Evolutionary conservation across 2,329 filamentous ascomycete genomes (phyloP).

Genomic region (Leptographium procerum): DNA sequence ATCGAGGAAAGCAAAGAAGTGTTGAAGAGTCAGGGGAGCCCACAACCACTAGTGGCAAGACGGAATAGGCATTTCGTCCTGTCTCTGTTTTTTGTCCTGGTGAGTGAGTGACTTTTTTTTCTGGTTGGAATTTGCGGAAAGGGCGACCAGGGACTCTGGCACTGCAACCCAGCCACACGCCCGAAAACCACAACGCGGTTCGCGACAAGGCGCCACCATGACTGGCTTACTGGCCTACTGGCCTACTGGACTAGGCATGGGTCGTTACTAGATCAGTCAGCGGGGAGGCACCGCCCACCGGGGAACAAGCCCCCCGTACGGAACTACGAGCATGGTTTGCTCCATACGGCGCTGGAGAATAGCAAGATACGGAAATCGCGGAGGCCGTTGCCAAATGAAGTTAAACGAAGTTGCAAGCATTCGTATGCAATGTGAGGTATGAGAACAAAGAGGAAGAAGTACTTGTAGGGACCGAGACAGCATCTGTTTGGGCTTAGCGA

Average conservation of each 20-base stretch:
- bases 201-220: conserved; percentile 8
- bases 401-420: too few relatives aligned
- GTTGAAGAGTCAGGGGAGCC: not conserved
- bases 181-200: conserved; percentile 9
- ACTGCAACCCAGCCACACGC: conserved; percentile 4
- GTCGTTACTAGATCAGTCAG: not conserved
- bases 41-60: not conserved
- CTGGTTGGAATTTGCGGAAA: conserved; percentile 9
- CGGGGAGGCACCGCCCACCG: not conserved
- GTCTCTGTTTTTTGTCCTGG: not conserved
- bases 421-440: too few relatives aligned
- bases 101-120: not conserved
- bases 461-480: too few relatives aligned
- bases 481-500: not conserved
- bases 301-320: not conserved
- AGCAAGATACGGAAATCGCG: not conserved
- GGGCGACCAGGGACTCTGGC: conserved; percentile 6
- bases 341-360: too few relatives aligned
- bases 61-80: not conserved
- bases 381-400: too few relatives aligned
- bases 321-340: too few relatives aligned
- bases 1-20: not conserved
- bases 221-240: too few relatives aligned
- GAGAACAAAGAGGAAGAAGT: too few relatives aligned
- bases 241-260: not conserved